These are phyloP conservation scores for Trichoderma hamatum DNA, from an alignment of 2,329 filamentous ascomycete species.

Conservation along the genomic window DNA sequence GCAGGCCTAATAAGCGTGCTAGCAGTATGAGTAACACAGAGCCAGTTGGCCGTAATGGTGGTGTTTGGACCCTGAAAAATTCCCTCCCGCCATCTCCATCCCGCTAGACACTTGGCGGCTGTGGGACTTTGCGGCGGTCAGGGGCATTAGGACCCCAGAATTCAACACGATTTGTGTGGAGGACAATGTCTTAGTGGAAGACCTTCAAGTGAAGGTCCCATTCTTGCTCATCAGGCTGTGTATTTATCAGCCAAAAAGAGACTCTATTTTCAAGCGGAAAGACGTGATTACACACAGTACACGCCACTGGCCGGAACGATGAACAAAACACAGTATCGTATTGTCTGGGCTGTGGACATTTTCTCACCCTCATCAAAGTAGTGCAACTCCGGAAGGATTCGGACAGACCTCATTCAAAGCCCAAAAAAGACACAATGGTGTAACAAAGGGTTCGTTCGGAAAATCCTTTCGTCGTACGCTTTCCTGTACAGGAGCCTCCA, in stretches of 20 bases:
- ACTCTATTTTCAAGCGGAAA: background rate
- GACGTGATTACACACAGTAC: constrained; percentile 9
- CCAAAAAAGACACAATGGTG: background rate
- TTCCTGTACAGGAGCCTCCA: background rate
- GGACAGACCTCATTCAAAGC: background rate
- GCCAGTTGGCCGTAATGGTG: background rate
- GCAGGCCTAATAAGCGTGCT: background rate
- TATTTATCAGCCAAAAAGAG: constrained; percentile 19
- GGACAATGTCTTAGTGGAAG: background rate
- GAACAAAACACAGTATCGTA: background rate
- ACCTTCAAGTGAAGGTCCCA: background rate
- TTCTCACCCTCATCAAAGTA: background rate
- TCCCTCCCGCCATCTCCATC: constrained; percentile 5
- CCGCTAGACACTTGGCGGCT: constrained; percentile 19
- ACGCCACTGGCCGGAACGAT: background rate
- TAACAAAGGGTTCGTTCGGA: background rate
- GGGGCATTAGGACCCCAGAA: constrained; percentile 21
- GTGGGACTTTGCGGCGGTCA: constrained; percentile 6
- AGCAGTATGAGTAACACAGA: background rate
- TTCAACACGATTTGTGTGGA: constrained; percentile 15
- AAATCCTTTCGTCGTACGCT: background rate
- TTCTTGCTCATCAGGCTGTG: background rate
- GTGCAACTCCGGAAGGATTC: background rate
- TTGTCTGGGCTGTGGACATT: background rate
- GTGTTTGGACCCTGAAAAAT: constrained; percentile 20